Percentiles rank a stretch among this genome's conserved stretches.
phyloP scores from a whole-genome alignment of 2,329 filamentous ascomycete species.

The Botrytis fragariae region DNA sequence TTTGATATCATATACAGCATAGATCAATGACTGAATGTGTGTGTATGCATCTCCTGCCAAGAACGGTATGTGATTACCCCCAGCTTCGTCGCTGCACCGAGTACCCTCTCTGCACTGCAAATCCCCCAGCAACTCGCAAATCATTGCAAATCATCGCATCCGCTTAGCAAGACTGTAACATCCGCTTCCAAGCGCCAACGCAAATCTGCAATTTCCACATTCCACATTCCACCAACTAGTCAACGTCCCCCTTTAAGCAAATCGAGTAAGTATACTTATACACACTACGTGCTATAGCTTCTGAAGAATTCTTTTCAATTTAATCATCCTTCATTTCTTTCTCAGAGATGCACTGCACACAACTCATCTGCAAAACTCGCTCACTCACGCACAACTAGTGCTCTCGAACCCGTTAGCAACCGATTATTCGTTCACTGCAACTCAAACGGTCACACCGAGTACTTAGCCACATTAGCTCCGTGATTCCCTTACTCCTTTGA shows the following conservation, averaged over 20 bases:
- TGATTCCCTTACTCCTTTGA: not conserved
- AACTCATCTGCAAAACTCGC: not conserved
- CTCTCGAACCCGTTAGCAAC: not conserved
- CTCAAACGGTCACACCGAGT: conserved; percentile 8
- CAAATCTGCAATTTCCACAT: not conserved
- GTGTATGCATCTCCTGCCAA: not conserved
- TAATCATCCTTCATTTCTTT: not conserved
- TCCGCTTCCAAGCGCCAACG: not conserved
- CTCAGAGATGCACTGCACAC: not conserved
- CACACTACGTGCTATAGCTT: not conserved
- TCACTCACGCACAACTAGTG: not conserved
- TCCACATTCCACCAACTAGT: not conserved
- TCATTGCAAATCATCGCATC: not conserved
- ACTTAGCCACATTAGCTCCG: not conserved
- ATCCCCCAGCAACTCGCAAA: not conserved
- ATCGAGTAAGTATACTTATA: not conserved
- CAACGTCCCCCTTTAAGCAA: not conserved
- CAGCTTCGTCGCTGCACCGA: conserved; percentile 1
- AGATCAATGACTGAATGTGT: not conserved
- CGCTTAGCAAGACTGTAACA: not conserved
- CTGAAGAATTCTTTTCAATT: not conserved
- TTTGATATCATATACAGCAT: not conserved
- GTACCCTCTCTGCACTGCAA: not conserved
- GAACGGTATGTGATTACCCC: not conserved
- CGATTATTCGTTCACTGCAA: not conserved